Evolutionary conservation across 2,329 filamentous ascomycete species (phyloP).

Genomic region (Rasamsonia emersonii): DNA sequence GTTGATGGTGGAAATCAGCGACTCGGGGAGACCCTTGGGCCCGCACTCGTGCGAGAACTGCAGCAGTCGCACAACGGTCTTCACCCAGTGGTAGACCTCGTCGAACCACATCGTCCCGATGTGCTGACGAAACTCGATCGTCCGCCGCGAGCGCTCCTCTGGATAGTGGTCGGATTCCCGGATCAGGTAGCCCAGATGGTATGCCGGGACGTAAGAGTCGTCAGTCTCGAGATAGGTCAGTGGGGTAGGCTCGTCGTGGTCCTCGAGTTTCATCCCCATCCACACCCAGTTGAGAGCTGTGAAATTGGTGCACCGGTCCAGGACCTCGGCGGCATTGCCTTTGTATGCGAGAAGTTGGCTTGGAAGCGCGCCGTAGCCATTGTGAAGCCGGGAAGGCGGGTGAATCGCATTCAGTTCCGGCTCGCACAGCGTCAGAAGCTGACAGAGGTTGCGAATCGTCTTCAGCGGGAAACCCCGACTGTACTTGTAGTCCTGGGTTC

Average conservation of each 20-base stretch:
- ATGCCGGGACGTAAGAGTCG: constrained; percentile 1
- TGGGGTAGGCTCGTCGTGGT: no score
- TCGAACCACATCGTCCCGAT: constrained; percentile 14
- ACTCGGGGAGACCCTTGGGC: constrained; percentile 3
- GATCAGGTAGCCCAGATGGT: constrained; percentile 3
- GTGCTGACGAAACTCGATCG: constrained; percentile 24
- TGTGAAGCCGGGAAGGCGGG: constrained; percentile 8
- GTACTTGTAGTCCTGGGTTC: constrained; percentile 2
- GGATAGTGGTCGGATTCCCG: not conserved
- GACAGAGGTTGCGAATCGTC: constrained; percentile 19
- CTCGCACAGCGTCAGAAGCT: constrained; percentile 16
- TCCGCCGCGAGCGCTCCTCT: constrained; percentile 6
- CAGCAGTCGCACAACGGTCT: constrained; percentile 13
- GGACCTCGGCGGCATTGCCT: not conserved
- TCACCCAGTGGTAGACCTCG: constrained; percentile 19
- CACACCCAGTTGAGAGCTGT: constrained; percentile 6
- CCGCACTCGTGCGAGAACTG: constrained; percentile 7
- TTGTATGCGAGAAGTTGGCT: constrained; percentile 1
- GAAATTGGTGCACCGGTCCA: constrained; percentile 7
- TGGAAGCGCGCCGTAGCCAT: constrained; percentile 4
- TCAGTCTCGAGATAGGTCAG: not conserved
- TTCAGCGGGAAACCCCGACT: constrained; percentile 11
- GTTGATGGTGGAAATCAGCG: not conserved
- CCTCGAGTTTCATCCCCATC: no score
- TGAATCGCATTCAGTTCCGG: constrained; percentile 17